A percentile compares a stretch with the other conserved stretches of the same genome.
Evolutionary conservation across 345 rosid species (phyloP).

Genomic region (Firmiana major): DNA sequence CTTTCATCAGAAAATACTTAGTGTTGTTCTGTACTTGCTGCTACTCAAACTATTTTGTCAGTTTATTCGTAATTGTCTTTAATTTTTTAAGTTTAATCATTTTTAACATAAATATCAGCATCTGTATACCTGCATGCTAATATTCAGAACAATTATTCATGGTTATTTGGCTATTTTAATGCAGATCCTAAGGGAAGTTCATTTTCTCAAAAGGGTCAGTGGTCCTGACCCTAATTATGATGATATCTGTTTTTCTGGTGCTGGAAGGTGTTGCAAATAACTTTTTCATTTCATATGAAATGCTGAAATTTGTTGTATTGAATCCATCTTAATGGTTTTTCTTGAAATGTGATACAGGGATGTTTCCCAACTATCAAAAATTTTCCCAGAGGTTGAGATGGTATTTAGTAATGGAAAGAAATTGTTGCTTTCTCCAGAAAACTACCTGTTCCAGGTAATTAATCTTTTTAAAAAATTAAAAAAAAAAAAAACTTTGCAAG

Average conservation of each 20-base stretch:
- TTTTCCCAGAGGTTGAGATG: slow-evolving; percentile 58
- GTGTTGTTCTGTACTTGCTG: background rate
- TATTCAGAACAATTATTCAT: slow-evolving; percentile 5
- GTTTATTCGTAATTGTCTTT: background rate
- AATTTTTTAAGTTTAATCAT: background rate
- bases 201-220: slow-evolving; percentile 50
- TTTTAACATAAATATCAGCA: background rate
- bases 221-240: slow-evolving; percentile 79
- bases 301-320: slow-evolving; percentile 4
- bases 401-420: slow-evolving; percentile 63
- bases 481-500: background rate
- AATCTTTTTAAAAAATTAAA: no score
- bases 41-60: background rate
- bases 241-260: slow-evolving; percentile 73
- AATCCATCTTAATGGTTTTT: slow-evolving; percentile 3
- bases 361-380: slow-evolving; percentile 38
- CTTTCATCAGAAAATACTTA: background rate
- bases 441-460: slow-evolving; percentile 68
- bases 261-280: slow-evolving; percentile 46
- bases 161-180: slow-evolving; percentile 11
- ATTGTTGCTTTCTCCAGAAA: slow-evolving; percentile 64
- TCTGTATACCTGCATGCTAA: background rate
- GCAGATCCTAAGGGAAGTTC: slow-evolving; percentile 61
- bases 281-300: background rate
- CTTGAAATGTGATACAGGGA: slow-evolving; percentile 33